Percentiles rank a stretch among this genome's conserved stretches.
These are phyloP conservation scores for Malassezia cuniculi DNA, from an alignment of 1,284 basidiomycete species.

Conservation along the genomic window DNA sequence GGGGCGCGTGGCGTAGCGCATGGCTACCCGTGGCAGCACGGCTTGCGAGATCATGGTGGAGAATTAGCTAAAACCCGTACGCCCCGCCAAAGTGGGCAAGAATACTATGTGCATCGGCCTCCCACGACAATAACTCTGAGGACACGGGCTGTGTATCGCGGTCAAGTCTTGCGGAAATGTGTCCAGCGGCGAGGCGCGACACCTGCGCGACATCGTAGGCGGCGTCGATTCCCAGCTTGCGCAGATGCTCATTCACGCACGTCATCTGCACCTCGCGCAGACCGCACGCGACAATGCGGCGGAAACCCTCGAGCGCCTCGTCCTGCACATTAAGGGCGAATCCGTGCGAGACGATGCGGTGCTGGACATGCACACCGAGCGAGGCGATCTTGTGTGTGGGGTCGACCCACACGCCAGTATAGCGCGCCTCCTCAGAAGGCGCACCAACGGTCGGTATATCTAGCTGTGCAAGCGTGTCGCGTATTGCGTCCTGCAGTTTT, in stretches of 20 bases:
- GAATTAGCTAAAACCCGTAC: too few species aligned
- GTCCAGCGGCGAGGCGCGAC: not conserved
- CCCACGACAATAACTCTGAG: too few species aligned
- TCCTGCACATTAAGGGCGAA: conserved; percentile 81
- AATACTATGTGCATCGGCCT: too few species aligned
- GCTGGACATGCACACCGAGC: conserved; percentile 90
- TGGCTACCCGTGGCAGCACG: too few species aligned
- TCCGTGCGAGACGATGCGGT: conserved; percentile 84
- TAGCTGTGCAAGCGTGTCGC: conserved; percentile 53
- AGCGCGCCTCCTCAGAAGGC: conserved; percentile 19
- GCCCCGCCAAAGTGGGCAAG: too few species aligned
- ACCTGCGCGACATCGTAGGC: not conserved
- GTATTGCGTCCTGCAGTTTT: conserved; percentile 55
- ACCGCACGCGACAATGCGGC: conserved; percentile 79
- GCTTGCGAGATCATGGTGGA: too few species aligned
- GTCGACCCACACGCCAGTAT: conserved; percentile 41
- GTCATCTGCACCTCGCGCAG: conserved; percentile 68
- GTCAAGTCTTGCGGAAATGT: too few species aligned
- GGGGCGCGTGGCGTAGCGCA: too few species aligned
- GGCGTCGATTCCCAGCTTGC: not conserved
- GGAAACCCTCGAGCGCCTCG: conserved; percentile 65
- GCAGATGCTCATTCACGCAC: conserved; percentile 31
- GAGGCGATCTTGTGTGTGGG: conserved; percentile 65
- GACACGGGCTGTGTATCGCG: too few species aligned
- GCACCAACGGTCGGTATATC: conserved; percentile 11